phyloP scores from a whole-genome alignment of 495 filamentous ascomycete genomes.

The Ramalina intermedia region DNA sequence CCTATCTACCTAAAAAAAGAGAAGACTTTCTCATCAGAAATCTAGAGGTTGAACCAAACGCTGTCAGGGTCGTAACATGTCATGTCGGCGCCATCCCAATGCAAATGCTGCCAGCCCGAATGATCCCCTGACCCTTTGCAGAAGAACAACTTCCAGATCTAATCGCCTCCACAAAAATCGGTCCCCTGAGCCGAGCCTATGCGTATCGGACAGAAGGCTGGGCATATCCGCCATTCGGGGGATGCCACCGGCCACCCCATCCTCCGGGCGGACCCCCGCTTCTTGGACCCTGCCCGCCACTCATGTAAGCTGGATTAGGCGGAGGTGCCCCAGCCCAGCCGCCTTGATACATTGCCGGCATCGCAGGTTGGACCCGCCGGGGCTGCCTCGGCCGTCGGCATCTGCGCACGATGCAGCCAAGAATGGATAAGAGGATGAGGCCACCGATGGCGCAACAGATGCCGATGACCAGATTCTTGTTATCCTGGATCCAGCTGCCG shows the following conservation, averaged over 20 bases:
- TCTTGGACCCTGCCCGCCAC: conserved; percentile 2
- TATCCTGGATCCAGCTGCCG: conserved; percentile 49
- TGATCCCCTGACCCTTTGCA: neutral
- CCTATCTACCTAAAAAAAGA: too few species aligned
- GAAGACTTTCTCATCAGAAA: too few species aligned
- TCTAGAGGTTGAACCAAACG: too few species aligned
- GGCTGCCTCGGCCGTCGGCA: conserved; percentile 31
- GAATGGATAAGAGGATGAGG: conserved; percentile 46
- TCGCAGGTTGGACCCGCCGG: conserved; percentile 4
- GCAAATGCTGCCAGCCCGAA: neutral
- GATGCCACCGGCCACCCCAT: conserved; percentile 1
- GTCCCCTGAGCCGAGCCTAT: neutral
- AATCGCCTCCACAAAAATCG: too few species aligned
- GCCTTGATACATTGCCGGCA: conserved; percentile 9
- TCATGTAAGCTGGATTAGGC: conserved; percentile 7
- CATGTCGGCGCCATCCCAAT: neutral
- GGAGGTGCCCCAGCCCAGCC: conserved; percentile 11
- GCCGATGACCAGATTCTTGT: conserved; percentile 66
- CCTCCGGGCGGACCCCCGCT: conserved; percentile 1
- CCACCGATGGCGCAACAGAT: conserved; percentile 51
- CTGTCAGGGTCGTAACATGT: too few species aligned
- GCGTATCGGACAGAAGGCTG: conserved; percentile 23
- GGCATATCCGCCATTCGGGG: conserved; percentile 8
- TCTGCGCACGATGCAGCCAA: conserved; percentile 42
- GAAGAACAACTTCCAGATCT: too few species aligned